Conservation (phyloP, 164 flowering plant genomes). For the Taxillus chinensis region DNA sequence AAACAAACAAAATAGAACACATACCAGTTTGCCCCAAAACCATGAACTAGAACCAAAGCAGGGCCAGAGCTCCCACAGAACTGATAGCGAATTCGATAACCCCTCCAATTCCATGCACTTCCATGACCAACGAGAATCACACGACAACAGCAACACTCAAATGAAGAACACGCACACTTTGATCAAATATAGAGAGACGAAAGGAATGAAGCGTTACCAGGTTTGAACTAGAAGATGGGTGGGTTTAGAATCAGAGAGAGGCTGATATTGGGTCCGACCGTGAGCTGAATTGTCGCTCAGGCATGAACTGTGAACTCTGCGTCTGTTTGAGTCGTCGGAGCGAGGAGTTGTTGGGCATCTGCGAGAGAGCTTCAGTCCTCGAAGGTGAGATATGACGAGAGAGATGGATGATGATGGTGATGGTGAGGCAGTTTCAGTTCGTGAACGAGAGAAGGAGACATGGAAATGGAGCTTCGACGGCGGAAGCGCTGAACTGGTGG, state of each 20-base stretch:
- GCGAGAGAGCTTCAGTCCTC: neutral
- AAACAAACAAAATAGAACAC: constrained; percentile 31
- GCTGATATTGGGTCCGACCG: neutral
- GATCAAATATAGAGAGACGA: no score
- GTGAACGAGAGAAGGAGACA: neutral
- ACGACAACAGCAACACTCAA: no score
- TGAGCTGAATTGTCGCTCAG: neutral
- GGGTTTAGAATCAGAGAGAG: neutral
- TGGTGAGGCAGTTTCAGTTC: neutral
- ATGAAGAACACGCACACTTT: no score
- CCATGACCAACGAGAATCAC: constrained; percentile 7
- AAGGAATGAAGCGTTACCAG: neutral
- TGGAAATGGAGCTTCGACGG: neutral
- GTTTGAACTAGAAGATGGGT: neutral
- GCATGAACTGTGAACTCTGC: neutral
- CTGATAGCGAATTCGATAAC: constrained; percentile 78
- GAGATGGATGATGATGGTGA: neutral
- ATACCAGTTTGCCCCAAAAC: constrained; percentile 99
- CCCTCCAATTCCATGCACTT: constrained; percentile 86
- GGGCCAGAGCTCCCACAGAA: constrained; percentile 66
- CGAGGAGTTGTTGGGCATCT: no score
- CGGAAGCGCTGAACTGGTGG: neutral
- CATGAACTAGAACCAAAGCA: constrained; percentile 77
- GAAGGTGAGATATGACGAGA: neutral
- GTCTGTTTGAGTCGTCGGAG: no score